Evolutionary conservation across 1,139 yeast species (phyloP), one percentile per base, ranked within the genome.

Genomic region (Ashbya aceris): DNA sequence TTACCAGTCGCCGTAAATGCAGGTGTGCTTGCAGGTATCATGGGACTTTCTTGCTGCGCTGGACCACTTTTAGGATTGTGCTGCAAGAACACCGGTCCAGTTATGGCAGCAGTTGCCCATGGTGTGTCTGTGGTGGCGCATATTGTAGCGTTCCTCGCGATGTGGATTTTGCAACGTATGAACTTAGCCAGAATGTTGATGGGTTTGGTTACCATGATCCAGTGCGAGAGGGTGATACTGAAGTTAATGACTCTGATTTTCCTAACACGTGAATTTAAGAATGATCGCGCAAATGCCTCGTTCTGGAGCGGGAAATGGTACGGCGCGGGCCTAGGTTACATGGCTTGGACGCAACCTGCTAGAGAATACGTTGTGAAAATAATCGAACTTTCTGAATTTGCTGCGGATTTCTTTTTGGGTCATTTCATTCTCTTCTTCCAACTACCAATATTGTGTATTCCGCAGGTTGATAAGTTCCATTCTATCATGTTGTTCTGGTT

Each of bases 281-380:
- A 86, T 58, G 98, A 93, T 67, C 89, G 83, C 64, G 76, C 98
- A 36, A 91, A 91, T 70, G 82, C 95, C 56, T 97, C 98, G 27
- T 91, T 94, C 91, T 91, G 99, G 99, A 83, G 95, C 49, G 99
- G 99, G 75, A 89, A 89, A 68, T 91, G 99, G 99, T 86, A 89
- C 67, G 89, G 94, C 49, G 73, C 86, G 50, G 94, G 95, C 61
- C 71, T 91, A 70, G 98, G 98, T 49, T 82, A 84, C 79, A 81
- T 84, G 79, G 96, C 97, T 14, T 76, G 85, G 73, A 83, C 97
- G 31, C 98, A 91, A 71, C 98, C 99, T 51, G 65, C 85, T 40
- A 85, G 99, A 74, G 99, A 91, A 71, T 87, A 85, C 65, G 77
- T 81, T 60, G 96, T 96, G 56, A 91, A 91, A 76, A 75, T 81